Base-by-base conservation (phyloP, 2,329 filamentous ascomycete genomes). In the Laburnicola sp. region DNA sequence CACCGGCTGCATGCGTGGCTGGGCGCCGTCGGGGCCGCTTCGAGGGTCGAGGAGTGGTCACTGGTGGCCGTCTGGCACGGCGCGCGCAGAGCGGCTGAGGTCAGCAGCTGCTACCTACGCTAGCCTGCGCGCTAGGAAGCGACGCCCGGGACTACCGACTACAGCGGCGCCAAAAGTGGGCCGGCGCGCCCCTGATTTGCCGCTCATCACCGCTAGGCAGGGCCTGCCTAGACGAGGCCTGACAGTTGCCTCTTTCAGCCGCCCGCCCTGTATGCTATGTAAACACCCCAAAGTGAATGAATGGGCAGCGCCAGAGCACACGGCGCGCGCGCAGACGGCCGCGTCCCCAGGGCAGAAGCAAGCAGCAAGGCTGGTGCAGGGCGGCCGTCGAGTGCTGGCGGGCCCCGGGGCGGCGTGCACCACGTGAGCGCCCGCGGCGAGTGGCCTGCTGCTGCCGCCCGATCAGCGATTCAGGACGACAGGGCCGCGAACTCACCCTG, bases 401-500 rank as follows among this genome's bases (percentile, higher is more conserved):
- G 25, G 10, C 22, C 9, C 11, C 25, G 23, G 4, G n/a, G 22
- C 35, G 16, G 45, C 28, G 36, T 9, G 22, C 32, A 25, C 16
- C 16, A 16, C 36, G 10, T 10, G 30, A 36, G 31, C 37, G 31
- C 28, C 37, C 46, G 31, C 37, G 38, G 35, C 35, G 9, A 16
- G 7, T 6, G 35, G 9, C 35, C 6, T 16, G 35, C 35, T 16
- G 42, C 42, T 28, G 41, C 35, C 26, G 49, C 47, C 47, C 51
- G 60, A 67, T 66, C 63, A 64, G 61, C 65, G 64, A 69, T 62
- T 68, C 66, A 65, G 59, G 28, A 30, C 53, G 47, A 52, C 35
- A 44, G 62, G 56, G 62, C 64, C 64, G 62, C 60, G 56, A 51
- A 51, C 31, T 47, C 45, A 32, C 48, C 49, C 43, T 30, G 51